These are phyloP conservation scores for Xerocomellus intermedius DNA, from an alignment of 768 basidiomycete genomes.

Conservation along the genomic window DNA sequence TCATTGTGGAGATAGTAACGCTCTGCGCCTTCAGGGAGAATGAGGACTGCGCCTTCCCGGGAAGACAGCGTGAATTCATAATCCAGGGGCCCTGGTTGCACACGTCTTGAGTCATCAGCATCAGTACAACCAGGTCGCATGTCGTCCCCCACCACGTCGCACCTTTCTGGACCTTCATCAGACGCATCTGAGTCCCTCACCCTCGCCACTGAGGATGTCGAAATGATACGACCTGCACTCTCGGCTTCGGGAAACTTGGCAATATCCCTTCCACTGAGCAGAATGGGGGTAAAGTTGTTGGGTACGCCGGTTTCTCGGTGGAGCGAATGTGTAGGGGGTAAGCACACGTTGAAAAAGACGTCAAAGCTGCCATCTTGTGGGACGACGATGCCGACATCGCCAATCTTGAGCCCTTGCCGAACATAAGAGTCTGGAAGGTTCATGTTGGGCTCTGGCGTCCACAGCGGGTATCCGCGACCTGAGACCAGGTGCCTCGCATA, in stretches of 20 bases:
- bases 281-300: slow-evolving; percentile 24
- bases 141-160: background rate
- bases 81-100: background rate
- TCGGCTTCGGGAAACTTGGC: slow-evolving; percentile 9
- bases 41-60: slow-evolving; percentile 31
- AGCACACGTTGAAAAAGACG: slow-evolving; percentile 36
- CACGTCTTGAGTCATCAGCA: background rate
- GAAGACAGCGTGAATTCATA: slow-evolving; percentile 16
- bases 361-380: slow-evolving; percentile 34
- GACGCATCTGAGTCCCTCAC: background rate
- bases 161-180: slow-evolving; percentile 3
- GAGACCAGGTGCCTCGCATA: slow-evolving; percentile 18
- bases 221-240: slow-evolving; percentile 9
- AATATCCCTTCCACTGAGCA: slow-evolving; percentile 9
- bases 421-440: slow-evolving; percentile 25
- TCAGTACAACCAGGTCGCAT: background rate
- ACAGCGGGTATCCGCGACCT: slow-evolving; percentile 33
- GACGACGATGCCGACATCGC: slow-evolving; percentile 36
- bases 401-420: slow-evolving; percentile 30
- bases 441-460: slow-evolving; percentile 31
- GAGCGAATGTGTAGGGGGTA: slow-evolving; percentile 27
- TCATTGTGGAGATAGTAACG: slow-evolving; percentile 24
- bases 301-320: slow-evolving; percentile 21
- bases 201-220: slow-evolving; percentile 10
- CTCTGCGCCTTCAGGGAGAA: slow-evolving; percentile 32